Percentiles rank a stretch among this genome's conserved stretches.
phyloP scores from a whole-genome alignment of 495 filamentous ascomycete genomes.

The Neurospora tetraspora region DNA sequence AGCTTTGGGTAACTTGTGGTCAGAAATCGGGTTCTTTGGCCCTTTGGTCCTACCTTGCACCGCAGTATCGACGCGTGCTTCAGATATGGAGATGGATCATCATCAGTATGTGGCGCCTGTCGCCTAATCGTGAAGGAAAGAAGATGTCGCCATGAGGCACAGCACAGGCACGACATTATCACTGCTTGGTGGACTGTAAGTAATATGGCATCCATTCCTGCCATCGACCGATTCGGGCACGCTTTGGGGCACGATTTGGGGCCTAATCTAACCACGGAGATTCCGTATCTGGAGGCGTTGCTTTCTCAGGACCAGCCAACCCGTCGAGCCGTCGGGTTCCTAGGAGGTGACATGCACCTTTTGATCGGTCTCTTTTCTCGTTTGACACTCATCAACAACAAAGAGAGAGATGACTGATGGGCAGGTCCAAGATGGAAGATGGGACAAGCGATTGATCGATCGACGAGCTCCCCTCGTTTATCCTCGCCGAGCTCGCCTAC shows the following conservation, averaged over 20 bases:
- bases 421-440: background rate
- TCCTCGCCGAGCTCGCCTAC: background rate
- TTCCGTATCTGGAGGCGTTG: background rate
- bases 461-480: background rate
- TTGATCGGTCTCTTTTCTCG: background rate
- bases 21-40: slow-evolving; percentile 7
- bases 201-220: background rate
- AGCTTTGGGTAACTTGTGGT: background rate
- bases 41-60: slow-evolving; percentile 7
- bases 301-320: background rate
- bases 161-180: background rate
- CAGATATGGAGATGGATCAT: slow-evolving; percentile 1
- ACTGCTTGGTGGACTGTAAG: background rate
- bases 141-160: background rate
- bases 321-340: background rate
- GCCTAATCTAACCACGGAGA: background rate
- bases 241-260: background rate
- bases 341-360: background rate
- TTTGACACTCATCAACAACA: background rate
- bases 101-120: background rate
- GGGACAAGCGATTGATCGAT: background rate
- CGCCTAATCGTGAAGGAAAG: background rate
- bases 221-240: background rate
- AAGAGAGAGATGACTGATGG: background rate
- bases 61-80: slow-evolving; percentile 8